phyloP scores from a whole-genome alignment of 2,329 filamentous ascomycete species.

The Colletotrichum shisoi region DNA sequence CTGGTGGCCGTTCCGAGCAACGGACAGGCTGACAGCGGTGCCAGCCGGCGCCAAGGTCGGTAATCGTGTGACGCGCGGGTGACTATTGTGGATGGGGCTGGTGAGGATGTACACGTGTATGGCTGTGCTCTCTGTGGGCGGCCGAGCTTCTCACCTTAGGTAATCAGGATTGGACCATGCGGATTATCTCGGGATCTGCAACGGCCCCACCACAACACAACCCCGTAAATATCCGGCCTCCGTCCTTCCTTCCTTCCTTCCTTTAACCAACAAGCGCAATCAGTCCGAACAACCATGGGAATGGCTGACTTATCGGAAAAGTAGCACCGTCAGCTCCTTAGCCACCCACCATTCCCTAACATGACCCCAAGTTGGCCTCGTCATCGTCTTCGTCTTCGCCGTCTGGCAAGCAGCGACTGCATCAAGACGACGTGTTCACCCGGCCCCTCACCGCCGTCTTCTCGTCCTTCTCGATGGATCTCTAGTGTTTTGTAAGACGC shows the following conservation, averaged over 20 bases:
- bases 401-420: not conserved
- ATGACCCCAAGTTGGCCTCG: conserved; percentile 9
- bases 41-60: conserved; percentile 9
- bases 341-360: too few relatives aligned
- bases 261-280: not conserved
- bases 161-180: not conserved
- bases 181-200: not conserved
- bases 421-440: conserved; percentile 18
- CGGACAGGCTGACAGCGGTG: conserved; percentile 28
- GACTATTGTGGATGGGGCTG: conserved; percentile 2
- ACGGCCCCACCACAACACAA: not conserved
- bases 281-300: not conserved
- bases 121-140: too few relatives aligned
- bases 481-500: accelerated
- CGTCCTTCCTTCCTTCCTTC: too few relatives aligned
- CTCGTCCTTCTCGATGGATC: not conserved
- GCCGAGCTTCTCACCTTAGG: not conserved
- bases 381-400: conserved; percentile 32
- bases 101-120: not conserved
- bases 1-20: conserved; percentile 21
- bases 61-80: not conserved
- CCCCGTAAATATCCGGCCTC: not conserved
- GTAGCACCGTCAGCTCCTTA: not conserved
- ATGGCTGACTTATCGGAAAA: not conserved
- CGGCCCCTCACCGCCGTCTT: conserved; percentile 1